phyloP scores from a whole-genome alignment of 2,329 filamentous ascomycete species.

The Clarireedia sp. region DNA sequence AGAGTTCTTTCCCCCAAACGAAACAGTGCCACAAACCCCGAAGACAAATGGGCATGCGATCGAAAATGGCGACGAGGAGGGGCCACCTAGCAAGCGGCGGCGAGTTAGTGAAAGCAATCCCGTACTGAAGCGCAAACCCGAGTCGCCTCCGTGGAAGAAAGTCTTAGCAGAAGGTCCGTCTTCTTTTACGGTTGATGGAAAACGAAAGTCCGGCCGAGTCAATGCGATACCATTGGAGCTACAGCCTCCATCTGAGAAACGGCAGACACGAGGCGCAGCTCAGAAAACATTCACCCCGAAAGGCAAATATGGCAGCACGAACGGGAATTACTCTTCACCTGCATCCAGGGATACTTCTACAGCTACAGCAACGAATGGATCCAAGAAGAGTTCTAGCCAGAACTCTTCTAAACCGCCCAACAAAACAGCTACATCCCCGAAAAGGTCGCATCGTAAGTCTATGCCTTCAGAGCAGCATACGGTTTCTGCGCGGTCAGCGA shows the following conservation, averaged over 20 bases:
- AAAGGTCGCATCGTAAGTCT: constrained; percentile 24
- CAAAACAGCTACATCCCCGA: constrained; percentile 23
- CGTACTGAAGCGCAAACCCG: constrained; percentile 42
- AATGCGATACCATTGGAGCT: constrained; percentile 48
- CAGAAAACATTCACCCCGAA: constrained; percentile 29
- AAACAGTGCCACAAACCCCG: constrained; percentile 18
- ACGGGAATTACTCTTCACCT: constrained; percentile 15
- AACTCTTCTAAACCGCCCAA: constrained; percentile 16
- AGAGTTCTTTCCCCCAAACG: constrained; percentile 21
- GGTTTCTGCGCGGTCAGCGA: constrained; percentile 18
- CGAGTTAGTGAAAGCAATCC: constrained; percentile 44
- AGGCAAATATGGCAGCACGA: constrained; percentile 21
- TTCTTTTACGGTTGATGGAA: constrained; percentile 68
- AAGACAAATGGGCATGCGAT: constrained; percentile 27
- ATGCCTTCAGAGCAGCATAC: constrained; percentile 21
- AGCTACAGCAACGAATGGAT: constrained; percentile 16
- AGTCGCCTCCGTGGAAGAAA: constrained; percentile 91
- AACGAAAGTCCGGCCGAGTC: constrained; percentile 57
- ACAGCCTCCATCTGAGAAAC: constrained; percentile 42
- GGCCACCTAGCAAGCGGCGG: constrained; percentile 56
- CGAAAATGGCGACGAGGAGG: constrained; percentile 32
- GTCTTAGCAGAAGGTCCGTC: constrained; percentile 79
- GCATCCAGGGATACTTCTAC: constrained; percentile 15
- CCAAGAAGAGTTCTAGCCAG: constrained; percentile 15
- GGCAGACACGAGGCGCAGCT: constrained; percentile 41